Evolutionary conservation across 768 basidiomycete genomes (phyloP), one percentile per base, ranked within the genome.

Genomic region (Boletus rubropictus): DNA sequence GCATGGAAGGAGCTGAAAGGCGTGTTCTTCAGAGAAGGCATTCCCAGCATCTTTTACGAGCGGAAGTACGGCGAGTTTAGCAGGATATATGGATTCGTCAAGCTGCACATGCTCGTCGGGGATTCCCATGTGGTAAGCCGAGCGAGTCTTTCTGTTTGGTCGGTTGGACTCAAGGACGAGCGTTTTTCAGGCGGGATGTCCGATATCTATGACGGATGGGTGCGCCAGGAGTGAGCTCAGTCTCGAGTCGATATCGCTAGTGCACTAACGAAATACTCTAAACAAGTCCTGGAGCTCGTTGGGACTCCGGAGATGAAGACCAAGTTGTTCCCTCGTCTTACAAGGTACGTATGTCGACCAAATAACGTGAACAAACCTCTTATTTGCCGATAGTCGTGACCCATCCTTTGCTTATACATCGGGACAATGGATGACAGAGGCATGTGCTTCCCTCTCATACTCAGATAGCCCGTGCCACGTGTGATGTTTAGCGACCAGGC

Each of bases 361-460:
- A 17, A 9, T 22, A 32, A 41, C 12, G 25, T 12, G 7, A 18
- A 12, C 11, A 15, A 4, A 6, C 24, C n/a, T 44, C 22, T 29
- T 29, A 35, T 29, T 8, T 15, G 15, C 33, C 37, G 6, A 42
- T 44, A 86, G 85, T 58, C 82, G 81, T 5, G 76, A 89, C 58
- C 78, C 84, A 8, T 57, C 68, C 1, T 46, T 63, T 25, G 81
- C 84, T 0, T 89, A 80, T 50, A 86, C 82, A 5, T 78, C 85
- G 9, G 87, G 87, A 0, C 87, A 89, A 64, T 89, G 86, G 86
- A 87, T 86, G 86, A 88, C 86, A 3, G 85, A 88, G 68, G 84
- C 76, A 49, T 4, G 62, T 50, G 5, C 28, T 11, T 8, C 15
- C 14, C 0, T 41, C 11, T 14, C 38, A 37, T 20, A 18, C 18